Base-by-base conservation (phyloP, 2,329 filamentous ascomycete genomes). In the Cytospora paraplurivora region DNA sequence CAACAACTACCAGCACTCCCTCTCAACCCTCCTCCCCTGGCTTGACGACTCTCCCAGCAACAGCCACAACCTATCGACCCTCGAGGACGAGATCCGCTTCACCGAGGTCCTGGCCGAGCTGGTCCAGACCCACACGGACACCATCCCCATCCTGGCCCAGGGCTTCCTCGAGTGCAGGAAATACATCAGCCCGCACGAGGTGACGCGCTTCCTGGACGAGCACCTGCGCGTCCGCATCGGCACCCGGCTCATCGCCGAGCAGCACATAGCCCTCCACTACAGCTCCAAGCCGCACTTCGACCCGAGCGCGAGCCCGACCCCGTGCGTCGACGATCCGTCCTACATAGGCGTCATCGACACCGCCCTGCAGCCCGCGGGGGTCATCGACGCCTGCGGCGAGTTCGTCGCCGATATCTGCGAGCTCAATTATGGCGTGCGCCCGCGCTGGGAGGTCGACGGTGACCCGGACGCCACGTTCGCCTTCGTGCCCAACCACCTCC, bases 311-410 rank as follows among this genome's bases (percentile, higher is more conserved):
- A 78, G 78, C 65, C 81, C 81, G 3, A 82, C 81, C 1, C 80
- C 79, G 4, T 83, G 79, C 38, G 78, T 81, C 1, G 80, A 83
- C 63, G 75, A 82, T 56, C 81, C 80, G 0, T 89, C 87, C 59
- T 97, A 94, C 74, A 96, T 97, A 67, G 95, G 95, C 59, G 93
- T 97, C 27, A 98, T 99, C 67, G 94, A 99, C 77, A 97, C 95
- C 0, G 88, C 88, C 3, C 81, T 99, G 11, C 88, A 88, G 41
- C 95, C 95, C 0, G 91, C 92, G 0, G 84, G 86, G 53, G 91
- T 94, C 50, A 86, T 98, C 51, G 88, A 93, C 69, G 85, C 86
- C 7, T 98, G 94, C 76, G 93, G 93, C 59, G 88, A 89, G 64
- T 96, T 95, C 66, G 95, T 99, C 0, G 92, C 91, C 47, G 95